Evolutionary conservation across 306 rosid species (phyloP), one percentile per base, ranked within the genome.

Genomic region (Citrullus mucosospermus): DNA sequence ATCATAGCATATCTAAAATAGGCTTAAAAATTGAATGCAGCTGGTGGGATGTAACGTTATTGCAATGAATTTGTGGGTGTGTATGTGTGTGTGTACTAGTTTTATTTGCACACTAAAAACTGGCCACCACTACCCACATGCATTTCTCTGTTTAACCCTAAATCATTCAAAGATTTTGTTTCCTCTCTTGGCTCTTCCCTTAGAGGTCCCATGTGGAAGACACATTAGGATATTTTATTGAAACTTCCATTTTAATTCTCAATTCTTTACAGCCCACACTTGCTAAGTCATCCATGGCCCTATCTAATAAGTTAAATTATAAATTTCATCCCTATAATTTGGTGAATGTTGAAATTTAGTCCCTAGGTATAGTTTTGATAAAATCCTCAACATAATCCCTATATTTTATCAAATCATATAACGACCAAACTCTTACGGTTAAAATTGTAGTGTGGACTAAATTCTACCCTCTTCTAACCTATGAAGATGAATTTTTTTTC

Each of bases 91-190:
- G 30, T 66, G 48, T 9, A 66, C 16, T 41, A 65, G 25, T 5
- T n/a, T 25, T 18, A 38, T 9, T 48, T 68, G n/a, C 34, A 39
- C 54, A 9, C 15, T 66, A 38, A 66, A 66, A 38, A 66, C 18
- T 68, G 74, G 53, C 74, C 74, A 67, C 74, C 74, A 68, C 74
- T 68, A 4, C 30, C 12, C 75, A 69, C 75, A 69, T 69, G 75
- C 75, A 69, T 20, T 22, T 69, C 75, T 69, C 75, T 69, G 11
- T 12, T 48, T 38, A 13, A 15, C 56, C 56, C 75, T 13, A 69
- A 69, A 43, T 69, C 56, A 69, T 69, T 69, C n/a, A 69, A 41
- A 69, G 75, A 69, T 69, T 68, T 41, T 69, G 75, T 44, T 69
- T 69, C 56, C 75, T 44, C 75, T 69, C 56, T 43, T 43, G 75